Conservation (phyloP, 805 yeast genomes). For the Hanseniaspora clermontiae region DNA sequence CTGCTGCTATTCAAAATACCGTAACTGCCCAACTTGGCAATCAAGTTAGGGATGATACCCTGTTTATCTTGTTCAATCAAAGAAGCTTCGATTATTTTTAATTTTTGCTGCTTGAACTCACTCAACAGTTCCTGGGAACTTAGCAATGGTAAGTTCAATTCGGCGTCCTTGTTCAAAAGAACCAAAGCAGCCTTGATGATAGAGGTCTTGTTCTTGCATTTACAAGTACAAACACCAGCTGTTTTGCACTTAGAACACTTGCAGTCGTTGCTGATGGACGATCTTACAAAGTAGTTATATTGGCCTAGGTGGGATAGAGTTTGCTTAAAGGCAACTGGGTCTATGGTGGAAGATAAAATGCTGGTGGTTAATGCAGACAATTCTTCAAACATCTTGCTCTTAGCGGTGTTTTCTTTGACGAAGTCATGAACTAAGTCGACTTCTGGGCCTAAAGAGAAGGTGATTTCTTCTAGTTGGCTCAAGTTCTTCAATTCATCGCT, state of each 20-base stretch:
- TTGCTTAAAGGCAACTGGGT: constrained; percentile 26
- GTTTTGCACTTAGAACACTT: constrained; percentile 16
- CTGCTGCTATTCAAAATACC: neutral
- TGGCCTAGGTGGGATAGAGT: constrained; percentile 25
- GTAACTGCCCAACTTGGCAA: constrained; percentile 51
- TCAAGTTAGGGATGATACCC: constrained; percentile 81
- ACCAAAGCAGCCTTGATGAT: constrained; percentile 29
- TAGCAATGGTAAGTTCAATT: constrained; percentile 44
- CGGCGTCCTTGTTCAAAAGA: constrained; percentile 35
- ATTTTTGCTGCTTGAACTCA: constrained; percentile 67
- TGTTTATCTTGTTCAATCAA: constrained; percentile 80
- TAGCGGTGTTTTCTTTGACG: constrained; percentile 29
- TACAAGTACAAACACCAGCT: constrained; percentile 16
- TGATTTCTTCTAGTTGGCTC: constrained; percentile 42
- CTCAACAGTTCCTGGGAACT: constrained; percentile 65
- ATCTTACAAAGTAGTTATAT: constrained; percentile 22
- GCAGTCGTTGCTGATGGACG: constrained; percentile 19
- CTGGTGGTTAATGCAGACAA: constrained; percentile 20
- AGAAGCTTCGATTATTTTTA: constrained; percentile 80
- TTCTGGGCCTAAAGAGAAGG: constrained; percentile 34
- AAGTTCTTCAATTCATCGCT: constrained; percentile 63
- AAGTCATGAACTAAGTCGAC: constrained; percentile 33
- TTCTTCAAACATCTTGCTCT: constrained; percentile 22
- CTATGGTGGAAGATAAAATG: constrained; percentile 18
- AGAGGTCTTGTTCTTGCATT: constrained; percentile 24